phyloP scores from a whole-genome alignment of 164 flowering plant species.

The Taxillus chinensis region DNA sequence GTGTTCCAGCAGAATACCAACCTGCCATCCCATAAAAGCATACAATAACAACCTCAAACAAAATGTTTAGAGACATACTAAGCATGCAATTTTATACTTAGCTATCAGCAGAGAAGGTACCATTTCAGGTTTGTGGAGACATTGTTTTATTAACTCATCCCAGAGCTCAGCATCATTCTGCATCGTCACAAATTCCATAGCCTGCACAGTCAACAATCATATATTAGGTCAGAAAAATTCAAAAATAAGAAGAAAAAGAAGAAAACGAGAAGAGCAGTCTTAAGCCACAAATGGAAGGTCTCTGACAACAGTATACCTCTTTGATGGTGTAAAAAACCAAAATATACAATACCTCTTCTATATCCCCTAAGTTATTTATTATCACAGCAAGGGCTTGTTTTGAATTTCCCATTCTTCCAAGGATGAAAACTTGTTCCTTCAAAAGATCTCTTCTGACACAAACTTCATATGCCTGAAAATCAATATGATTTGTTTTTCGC shows the following conservation, averaged over 20 bases:
- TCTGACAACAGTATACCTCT: background rate
- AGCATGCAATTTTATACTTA: background rate
- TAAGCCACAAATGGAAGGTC: background rate
- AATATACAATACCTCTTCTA: conserved; percentile 54
- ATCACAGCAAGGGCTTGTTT: conserved; percentile 83
- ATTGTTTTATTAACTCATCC: conserved; percentile 91
- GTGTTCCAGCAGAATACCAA: conserved; percentile 87
- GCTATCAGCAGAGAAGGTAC: conserved; percentile 23
- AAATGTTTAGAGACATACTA: background rate
- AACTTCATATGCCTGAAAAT: conserved; percentile 74
- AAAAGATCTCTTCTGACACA: conserved; percentile 63
- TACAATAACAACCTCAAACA: background rate
- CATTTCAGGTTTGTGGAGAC: conserved; percentile 90
- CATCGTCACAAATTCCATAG: conserved; percentile 82
- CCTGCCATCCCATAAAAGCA: conserved; percentile 37
- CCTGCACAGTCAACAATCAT: conserved; percentile 36
- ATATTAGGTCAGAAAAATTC: conserved; percentile 2
- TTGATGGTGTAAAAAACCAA: background rate
- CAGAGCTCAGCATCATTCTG: conserved; percentile 98
- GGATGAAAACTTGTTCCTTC: conserved; percentile 91
- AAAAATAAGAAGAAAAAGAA: background rate
- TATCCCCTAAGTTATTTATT: conserved; percentile 83
- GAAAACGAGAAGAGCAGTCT: background rate
- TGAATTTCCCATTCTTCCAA: conserved; percentile 95
- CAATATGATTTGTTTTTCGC: conserved; percentile 6